Percentiles rank a stretch among this genome's conserved stretches.
phyloP scores from a whole-genome alignment of 768 basidiomycete species.

The Macrolepiota fuliginosa region DNA sequence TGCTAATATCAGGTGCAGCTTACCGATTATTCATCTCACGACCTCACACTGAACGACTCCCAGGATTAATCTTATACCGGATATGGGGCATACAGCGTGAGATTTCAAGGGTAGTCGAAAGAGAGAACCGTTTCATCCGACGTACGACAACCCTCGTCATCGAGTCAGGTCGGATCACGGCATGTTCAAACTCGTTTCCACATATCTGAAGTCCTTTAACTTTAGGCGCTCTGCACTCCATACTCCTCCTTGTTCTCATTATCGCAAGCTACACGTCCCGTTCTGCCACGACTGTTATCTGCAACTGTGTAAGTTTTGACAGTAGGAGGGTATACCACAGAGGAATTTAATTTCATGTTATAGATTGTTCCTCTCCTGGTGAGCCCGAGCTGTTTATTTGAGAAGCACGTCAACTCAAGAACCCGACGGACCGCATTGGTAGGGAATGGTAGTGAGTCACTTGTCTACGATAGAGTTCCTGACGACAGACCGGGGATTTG shows the following conservation, averaged over 20 bases:
- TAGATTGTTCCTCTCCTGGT: background rate
- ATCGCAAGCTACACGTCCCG: background rate
- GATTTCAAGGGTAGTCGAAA: background rate
- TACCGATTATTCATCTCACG: background rate
- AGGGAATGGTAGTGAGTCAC: constrained; percentile 1
- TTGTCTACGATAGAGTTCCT: background rate
- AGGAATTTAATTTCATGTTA: background rate
- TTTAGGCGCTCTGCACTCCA: background rate
- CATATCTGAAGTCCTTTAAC: background rate
- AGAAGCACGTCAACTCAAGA: background rate
- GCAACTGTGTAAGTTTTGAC: background rate
- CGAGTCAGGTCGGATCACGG: background rate
- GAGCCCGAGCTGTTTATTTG: background rate
- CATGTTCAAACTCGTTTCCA: background rate
- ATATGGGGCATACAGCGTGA: background rate
- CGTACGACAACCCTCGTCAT: background rate
- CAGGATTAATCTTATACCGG: background rate
- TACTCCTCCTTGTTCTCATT: background rate
- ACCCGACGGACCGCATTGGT: background rate
- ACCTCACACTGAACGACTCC: background rate
- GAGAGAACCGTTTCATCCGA: background rate
- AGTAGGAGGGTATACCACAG: background rate
- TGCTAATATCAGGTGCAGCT: background rate
- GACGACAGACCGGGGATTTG: background rate
- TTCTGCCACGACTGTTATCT: background rate